Evolutionary conservation across 1,284 basidiomycete species (phyloP).

Genomic region (Trichosporon asahii): DNA sequence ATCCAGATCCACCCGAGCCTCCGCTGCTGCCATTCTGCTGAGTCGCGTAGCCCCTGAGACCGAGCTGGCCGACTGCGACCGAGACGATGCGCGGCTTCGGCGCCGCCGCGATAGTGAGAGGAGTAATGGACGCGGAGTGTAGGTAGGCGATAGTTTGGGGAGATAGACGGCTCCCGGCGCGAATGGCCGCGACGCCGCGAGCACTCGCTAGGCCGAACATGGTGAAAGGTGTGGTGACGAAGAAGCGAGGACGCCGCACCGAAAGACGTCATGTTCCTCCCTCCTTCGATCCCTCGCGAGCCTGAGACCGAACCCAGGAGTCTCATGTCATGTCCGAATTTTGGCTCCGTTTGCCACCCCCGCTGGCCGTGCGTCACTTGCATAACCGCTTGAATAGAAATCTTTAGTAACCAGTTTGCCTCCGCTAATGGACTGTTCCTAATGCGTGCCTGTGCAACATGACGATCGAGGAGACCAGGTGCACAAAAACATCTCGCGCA

Average conservation of each 20-base stretch:
- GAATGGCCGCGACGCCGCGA: not conserved
- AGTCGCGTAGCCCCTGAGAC: not conserved
- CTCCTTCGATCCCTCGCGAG: not conserved
- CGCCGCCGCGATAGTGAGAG: not conserved
- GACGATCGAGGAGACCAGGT: not conserved
- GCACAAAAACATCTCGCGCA: not conserved
- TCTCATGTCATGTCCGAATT: not conserved
- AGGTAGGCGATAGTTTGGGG: not conserved
- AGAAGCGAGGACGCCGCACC: not conserved
- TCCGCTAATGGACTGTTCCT: not conserved
- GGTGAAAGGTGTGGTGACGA: not conserved
- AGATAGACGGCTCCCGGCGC: not conserved
- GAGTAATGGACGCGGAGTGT: not conserved
- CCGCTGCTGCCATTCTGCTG: not conserved
- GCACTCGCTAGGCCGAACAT: not conserved
- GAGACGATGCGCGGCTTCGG: not conserved
- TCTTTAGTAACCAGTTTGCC: not conserved
- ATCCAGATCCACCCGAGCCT: too few species aligned
- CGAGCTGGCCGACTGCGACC: not conserved
- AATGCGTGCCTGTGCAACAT: not conserved
- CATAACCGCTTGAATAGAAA: not conserved
- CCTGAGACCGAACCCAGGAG: too few species aligned
- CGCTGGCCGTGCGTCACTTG: not conserved
- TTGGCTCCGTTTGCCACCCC: slow-evolving; percentile 7
- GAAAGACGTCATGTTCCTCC: not conserved